Evolutionary conservation across 2,329 filamentous ascomycete genomes (phyloP).

Genomic region (Ascochyta koolunga): DNA sequence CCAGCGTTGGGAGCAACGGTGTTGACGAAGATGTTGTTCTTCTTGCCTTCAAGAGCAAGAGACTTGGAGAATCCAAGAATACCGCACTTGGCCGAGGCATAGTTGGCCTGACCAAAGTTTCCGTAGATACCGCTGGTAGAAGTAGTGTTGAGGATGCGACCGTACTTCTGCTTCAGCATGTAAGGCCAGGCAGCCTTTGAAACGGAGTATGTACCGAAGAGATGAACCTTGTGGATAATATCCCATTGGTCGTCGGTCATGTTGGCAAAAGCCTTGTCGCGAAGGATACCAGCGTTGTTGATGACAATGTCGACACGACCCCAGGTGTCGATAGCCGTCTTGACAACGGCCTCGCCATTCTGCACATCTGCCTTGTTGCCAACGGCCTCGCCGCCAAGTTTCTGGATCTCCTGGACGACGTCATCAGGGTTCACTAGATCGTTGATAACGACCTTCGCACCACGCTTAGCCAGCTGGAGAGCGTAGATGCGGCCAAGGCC

Average conservation of each 20-base stretch:
- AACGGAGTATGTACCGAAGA: constrained; percentile 93
- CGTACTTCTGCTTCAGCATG: constrained; percentile 98
- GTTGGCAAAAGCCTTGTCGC: constrained; percentile 97
- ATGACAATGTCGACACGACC: constrained; percentile 93
- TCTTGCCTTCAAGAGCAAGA: constrained; percentile 87
- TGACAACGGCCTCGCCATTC: constrained; percentile 88
- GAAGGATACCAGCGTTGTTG: constrained; percentile 97
- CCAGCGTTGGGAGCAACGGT: constrained; percentile 97
- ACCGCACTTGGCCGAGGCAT: constrained; percentile 73
- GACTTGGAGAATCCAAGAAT: constrained; percentile 96
- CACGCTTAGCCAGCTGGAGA: constrained; percentile 83
- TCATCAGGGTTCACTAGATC: constrained; percentile 91
- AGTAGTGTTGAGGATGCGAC: constrained; percentile 94
- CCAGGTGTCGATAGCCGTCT: constrained; percentile 90
- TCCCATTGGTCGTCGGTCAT: constrained; percentile 97
- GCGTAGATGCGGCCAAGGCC: constrained; percentile 88
- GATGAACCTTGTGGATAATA: constrained; percentile 87
- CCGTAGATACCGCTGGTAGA: constrained; percentile 98
- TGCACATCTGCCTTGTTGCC: constrained; percentile 93
- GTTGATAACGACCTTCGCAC: constrained; percentile 89
- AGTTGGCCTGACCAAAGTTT: constrained; percentile 99
- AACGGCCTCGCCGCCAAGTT: constrained; percentile 84
- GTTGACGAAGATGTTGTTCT: constrained; percentile 98
- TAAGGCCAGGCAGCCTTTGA: constrained; percentile 98
- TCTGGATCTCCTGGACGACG: constrained; percentile 91